Base-by-base conservation (phyloP, 495 filamentous ascomycete genomes). In the Astrocystis sublimbata region DNA sequence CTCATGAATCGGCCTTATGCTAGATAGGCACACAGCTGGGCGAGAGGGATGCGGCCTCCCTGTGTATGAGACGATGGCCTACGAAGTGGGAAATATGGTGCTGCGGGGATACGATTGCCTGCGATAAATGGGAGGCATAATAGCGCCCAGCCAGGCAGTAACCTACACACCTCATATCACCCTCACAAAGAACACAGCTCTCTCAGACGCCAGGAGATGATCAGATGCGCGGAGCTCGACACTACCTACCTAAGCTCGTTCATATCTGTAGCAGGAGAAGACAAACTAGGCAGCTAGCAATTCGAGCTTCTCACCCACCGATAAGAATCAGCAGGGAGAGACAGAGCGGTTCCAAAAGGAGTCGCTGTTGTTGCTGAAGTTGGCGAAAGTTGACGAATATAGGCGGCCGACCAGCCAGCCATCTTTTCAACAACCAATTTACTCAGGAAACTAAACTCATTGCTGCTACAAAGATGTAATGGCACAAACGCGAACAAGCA, bases 1-100 rank as follows among this genome's bases (percentile, higher is more conserved):
- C 80, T 90, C 21, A 93, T 98, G 91, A 98, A 98, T 73, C 89
- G 89, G 64, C 94, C 94, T n/a, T 98, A 98, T 75, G 81, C 83
- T 4, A 78, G 54, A 57, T 57, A 45, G 24, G n/a, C n/a, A n/a
- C n/a, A 8, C 17, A 15, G 13, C 10, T 38, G 10, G 12, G 8
- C 6, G 17, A 9, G 12, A 38, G 15, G 1, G 17, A 5, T 35
- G 31, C 9, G 19, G 3, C 10, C 12, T 15, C 19, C 4, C 6
- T 36, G 33, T 28, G 2, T 2, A 35, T 28, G 49, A 35, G 28
- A 15, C 23, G 13, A 17, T 23, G 23, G 33, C 33, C 33, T 12
- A 26, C 51, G 51, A 38, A 31, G 36, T 3, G 21, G 31, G 10
- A 38, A 19, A 38, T 6, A 9, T 26, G 17, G 49, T 35, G 49